These are phyloP conservation scores for Barnettozyma botsteinii DNA, from an alignment of 805 yeast genomes.

Conservation along the genomic window DNA sequence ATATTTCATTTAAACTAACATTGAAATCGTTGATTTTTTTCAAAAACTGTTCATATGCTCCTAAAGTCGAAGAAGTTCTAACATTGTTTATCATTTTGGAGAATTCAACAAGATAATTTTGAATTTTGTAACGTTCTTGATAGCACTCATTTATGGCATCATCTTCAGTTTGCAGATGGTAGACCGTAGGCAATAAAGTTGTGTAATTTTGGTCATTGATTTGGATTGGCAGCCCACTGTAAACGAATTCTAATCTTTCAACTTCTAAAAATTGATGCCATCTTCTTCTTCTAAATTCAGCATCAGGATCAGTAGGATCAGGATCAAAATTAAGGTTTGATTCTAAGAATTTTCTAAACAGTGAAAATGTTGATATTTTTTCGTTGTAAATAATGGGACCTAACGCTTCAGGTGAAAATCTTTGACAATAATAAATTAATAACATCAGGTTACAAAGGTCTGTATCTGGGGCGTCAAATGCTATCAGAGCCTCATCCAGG, in stretches of 20 bases:
- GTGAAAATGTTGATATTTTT: background rate
- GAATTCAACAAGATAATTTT: background rate
- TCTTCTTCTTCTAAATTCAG: conserved; percentile 3
- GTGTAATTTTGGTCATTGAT: conserved; percentile 3
- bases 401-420: conserved; percentile 5
- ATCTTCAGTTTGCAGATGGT: background rate
- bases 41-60: background rate
- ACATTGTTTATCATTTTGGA: conserved; percentile 5
- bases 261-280: conserved; percentile 5
- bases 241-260: conserved; percentile 5
- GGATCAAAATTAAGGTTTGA: conserved; percentile 1
- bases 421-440: conserved; percentile 3
- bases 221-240: conserved; percentile 1
- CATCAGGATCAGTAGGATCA: background rate
- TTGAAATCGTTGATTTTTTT: background rate
- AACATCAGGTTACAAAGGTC: conserved; percentile 3
- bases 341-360: background rate
- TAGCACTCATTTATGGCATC: background rate
- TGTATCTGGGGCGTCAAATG: background rate
- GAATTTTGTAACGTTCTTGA: conserved; percentile 4
- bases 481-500: conserved; percentile 1
- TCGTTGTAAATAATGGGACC: conserved; percentile 1
- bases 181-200: background rate
- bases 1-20: background rate
- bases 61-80: background rate